Evolutionary conservation across 192 early-diverging fungal species (phyloP), one percentile per base, ranked within the genome.

Genomic region (Podila verticillata): DNA sequence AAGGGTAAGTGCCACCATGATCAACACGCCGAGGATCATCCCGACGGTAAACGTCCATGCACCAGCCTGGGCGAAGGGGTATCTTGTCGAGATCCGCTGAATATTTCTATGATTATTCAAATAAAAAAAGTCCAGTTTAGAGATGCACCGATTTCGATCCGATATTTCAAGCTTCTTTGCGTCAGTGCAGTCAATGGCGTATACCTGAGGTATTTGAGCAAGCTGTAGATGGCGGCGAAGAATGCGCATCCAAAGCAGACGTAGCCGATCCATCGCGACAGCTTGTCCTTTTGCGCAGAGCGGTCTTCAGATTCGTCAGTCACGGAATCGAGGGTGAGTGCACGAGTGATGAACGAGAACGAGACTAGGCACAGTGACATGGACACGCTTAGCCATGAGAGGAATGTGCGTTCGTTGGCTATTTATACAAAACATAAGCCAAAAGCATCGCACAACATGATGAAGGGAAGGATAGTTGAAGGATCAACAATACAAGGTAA

Each of bases 341-440:
- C 32, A 15, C 57, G 65, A 12, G 57, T 67, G 15, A 80, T 65
- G 57, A 80, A 80, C n/a, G 77, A 61, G n/a, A 72, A 65, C 2
- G 77, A 80, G 9, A 80, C 70, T 4, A 80, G 26, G 28, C 70
- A 68, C 15, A 80, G 66, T n/a, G 77, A 57, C 4, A 48, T 22
- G 47, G 65, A 57, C 19, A 62, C 35, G 22, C 35, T 68, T 28
- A 80, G n/a, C 77, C 77, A 80, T 0, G 77, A 48, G 8, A 80
- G 61, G 31, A 68, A 68, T 58, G 77, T 80, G 15, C 77, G 64
- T 34, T 80, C 77, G 35, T 80, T 80, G 20, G 77, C 77, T 80
- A 32, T 9, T 19, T 31, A 6, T 32, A 19, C 58, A 24, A n/a
- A 19, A 22, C 22, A 9, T 19, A 34, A 34, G n/a, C 6, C 32